phyloP scores from a whole-genome alignment of 306 rosid species.

The Cucurbita maxima region DNA sequence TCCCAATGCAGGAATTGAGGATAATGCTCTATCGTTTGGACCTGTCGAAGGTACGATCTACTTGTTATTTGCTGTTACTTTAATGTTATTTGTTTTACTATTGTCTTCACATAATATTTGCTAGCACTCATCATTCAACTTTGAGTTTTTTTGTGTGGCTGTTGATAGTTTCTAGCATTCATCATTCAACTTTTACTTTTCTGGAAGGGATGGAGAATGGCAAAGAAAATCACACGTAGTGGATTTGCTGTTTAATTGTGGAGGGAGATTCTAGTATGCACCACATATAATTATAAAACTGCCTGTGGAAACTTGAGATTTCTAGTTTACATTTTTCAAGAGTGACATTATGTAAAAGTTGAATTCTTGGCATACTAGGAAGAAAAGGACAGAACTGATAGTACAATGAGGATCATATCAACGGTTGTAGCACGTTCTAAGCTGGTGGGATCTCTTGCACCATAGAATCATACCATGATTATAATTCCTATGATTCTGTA shows the following conservation, averaged over 20 bases:
- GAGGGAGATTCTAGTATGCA: conserved; percentile 2
- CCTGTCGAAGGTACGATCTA: conserved; percentile 76
- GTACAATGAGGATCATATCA: neutral
- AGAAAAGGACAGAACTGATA: neutral
- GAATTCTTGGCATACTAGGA: neutral
- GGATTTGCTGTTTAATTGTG: neutral
- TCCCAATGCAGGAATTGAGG: conserved; percentile 64
- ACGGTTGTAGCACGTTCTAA: neutral
- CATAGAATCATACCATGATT: neutral
- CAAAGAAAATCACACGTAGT: neutral
- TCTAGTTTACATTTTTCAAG: neutral
- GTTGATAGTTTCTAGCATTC: neutral
- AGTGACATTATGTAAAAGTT: neutral
- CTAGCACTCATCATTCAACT: neutral
- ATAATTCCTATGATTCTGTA: neutral
- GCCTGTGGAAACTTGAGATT: neutral
- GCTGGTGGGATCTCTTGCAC: neutral
- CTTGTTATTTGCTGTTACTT: conserved; percentile 3
- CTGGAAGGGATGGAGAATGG: neutral
- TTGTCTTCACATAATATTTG: neutral
- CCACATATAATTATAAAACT: neutral
- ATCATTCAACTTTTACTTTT: neutral
- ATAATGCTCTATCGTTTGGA: conserved; percentile 66
- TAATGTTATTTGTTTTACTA: conserved; percentile 9
- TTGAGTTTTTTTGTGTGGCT: neutral